Evolutionary conservation across 768 basidiomycete genomes (phyloP).

Genomic region (Mycena kentingensis): DNA sequence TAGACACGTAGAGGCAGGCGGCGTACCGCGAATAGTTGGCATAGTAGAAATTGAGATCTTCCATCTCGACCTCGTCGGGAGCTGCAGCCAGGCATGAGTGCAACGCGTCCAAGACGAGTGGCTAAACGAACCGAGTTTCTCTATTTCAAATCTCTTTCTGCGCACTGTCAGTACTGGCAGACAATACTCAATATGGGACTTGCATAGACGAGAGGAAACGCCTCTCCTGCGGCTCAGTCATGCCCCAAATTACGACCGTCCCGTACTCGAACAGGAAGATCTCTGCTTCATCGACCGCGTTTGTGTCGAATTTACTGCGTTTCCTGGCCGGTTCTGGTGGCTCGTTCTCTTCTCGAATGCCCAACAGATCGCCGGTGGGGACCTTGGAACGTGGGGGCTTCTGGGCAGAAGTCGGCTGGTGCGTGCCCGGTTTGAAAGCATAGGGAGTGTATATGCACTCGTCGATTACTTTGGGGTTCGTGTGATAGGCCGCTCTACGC

Average conservation of each 20-base stretch:
- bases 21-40: conserved; percentile 90
- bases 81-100: conserved; percentile 42
- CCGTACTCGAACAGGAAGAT: conserved; percentile 95
- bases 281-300: conserved; percentile 76
- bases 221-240: conserved; percentile 91
- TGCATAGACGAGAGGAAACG: conserved; percentile 89
- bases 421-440: conserved; percentile 38
- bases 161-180: conserved; percentile 16
- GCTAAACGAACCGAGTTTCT: conserved; percentile 64
- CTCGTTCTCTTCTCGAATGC: conserved; percentile 60
- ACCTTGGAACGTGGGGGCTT: conserved; percentile 8
- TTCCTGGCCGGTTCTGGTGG: conserved; percentile 45
- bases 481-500: conserved; percentile 77
- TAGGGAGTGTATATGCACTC: conserved; percentile 95
- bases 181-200: conserved; percentile 32
- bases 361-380: conserved; percentile 73
- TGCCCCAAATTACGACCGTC: conserved; percentile 96
- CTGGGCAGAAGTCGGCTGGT: conserved; percentile 4
- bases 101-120: conserved; percentile 2
- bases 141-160: conserved; percentile 94
- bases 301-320: conserved; percentile 67
- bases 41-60: conserved; percentile 95
- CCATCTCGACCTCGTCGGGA: conserved; percentile 90
- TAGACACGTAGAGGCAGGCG: conserved; percentile 23
- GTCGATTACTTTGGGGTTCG: conserved; percentile 85